A percentile compares a stretch with the other conserved stretches of the same genome.
These are phyloP conservation scores for Avena sativa DNA, from an alignment of 176 grass and related monocot genomes.

Conservation along the genomic window DNA sequence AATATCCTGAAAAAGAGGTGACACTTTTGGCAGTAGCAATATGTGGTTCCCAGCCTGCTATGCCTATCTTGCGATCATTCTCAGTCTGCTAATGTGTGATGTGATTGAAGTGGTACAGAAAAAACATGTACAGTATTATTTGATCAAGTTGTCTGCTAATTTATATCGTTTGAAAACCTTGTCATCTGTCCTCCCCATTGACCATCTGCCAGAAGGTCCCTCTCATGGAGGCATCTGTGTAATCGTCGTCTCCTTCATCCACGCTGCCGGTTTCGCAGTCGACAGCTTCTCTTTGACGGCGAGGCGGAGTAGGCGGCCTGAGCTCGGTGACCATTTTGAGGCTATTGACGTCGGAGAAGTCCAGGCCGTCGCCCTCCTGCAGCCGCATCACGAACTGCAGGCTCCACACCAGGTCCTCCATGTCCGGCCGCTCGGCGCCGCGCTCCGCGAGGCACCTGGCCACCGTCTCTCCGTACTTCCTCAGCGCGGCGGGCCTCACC, in stretches of 20 bases:
- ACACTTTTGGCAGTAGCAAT: too few relatives aligned
- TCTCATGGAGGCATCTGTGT: conserved; percentile 51
- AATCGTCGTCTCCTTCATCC: conserved; percentile 2
- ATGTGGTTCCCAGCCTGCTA: too few relatives aligned
- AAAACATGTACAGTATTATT: background rate
- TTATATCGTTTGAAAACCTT: background rate
- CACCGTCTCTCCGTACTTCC: conserved; percentile 50
- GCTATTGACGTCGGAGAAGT: conserved; percentile 48
- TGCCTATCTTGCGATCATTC: too few relatives aligned
- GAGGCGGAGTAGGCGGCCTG: background rate
- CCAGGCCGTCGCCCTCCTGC: conserved; percentile 33
- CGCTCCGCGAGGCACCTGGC: conserved; percentile 43
- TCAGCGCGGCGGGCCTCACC: conserved; percentile 24
- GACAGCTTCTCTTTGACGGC: background rate
- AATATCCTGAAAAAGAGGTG: too few relatives aligned
- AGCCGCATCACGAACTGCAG: conserved; percentile 51
- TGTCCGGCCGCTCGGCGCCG: conserved; percentile 33
- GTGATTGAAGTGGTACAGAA: too few relatives aligned
- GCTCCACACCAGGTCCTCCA: conserved; percentile 64
- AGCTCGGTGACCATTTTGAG: conserved; percentile 26
- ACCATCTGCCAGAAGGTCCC: conserved; percentile 54
- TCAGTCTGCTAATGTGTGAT: too few relatives aligned
- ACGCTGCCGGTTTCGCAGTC: background rate
- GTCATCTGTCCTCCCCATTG: conserved; percentile 35
- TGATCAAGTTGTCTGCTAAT: background rate